Conservation (phyloP, 129 eudicot genomes). For the Artemisia annua region DNA sequence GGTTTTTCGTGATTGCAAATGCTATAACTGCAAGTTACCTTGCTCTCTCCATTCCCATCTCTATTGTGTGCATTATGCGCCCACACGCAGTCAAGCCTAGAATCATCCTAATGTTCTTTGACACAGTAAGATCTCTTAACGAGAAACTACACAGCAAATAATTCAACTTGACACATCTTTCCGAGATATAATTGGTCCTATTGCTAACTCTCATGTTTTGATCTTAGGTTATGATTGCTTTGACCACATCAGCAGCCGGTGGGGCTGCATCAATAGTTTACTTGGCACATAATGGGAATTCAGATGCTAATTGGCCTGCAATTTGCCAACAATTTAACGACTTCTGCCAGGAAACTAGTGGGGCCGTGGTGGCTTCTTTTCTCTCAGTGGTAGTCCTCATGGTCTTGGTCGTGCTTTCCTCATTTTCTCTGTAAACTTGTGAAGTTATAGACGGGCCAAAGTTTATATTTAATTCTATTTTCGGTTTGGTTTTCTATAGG, state of each 20-base stretch:
- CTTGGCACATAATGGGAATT: constrained; percentile 85
- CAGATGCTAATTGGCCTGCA: constrained; percentile 76
- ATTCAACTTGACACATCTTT: neutral
- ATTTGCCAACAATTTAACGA: constrained; percentile 72
- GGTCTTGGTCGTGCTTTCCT: constrained; percentile 54
- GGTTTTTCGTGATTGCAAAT: constrained; percentile 82
- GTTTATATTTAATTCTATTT: constrained; percentile 1
- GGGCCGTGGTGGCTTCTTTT: constrained; percentile 79
- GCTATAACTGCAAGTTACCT: constrained; percentile 60
- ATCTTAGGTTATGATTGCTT: constrained; percentile 56
- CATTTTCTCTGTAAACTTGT: constrained; percentile 49
- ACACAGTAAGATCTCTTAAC: constrained; percentile 46
- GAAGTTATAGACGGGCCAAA: neutral
- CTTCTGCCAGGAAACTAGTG: constrained; percentile 66
- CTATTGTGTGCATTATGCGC: constrained; percentile 77
- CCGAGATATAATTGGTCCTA: neutral
- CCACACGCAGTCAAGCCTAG: constrained; percentile 60
- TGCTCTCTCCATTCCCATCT: constrained; percentile 66
- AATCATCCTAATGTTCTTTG: constrained; percentile 55
- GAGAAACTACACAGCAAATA: neutral
- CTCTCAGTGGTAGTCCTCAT: constrained; percentile 49
- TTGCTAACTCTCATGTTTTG: neutral
- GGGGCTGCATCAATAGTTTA: constrained; percentile 79
- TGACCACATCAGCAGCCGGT: constrained; percentile 66
- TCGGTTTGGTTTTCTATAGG: neutral